A percentile compares a stretch with the other conserved stretches of the same genome.
Conservation (phyloP, 345 rosid species). For the Barbarea vulgaris region DNA sequence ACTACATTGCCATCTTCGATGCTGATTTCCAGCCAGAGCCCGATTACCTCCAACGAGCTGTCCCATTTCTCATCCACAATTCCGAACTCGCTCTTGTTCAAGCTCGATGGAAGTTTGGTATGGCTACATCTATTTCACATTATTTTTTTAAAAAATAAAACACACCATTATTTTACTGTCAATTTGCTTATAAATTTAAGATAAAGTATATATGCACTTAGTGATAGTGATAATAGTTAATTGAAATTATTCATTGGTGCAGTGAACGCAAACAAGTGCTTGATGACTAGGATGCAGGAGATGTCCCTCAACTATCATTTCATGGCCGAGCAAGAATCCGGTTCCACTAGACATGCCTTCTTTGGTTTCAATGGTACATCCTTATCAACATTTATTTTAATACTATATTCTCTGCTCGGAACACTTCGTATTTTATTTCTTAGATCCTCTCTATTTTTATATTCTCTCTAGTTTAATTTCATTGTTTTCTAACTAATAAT, state of each 20-base stretch:
- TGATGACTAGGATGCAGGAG: slow-evolving; percentile 49
- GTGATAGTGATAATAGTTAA: not conserved
- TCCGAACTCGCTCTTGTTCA: slow-evolving; percentile 56
- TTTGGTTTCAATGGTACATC: slow-evolving; percentile 45
- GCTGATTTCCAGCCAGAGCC: slow-evolving; percentile 66
- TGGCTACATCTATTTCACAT: slow-evolving; percentile 5
- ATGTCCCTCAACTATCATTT: slow-evolving; percentile 49
- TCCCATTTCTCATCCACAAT: slow-evolving; percentile 52
- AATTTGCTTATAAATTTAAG: too few relatives aligned
- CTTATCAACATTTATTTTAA: not conserved
- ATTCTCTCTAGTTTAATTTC: not conserved
- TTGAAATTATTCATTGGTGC: slow-evolving; percentile 1
- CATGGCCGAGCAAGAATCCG: slow-evolving; percentile 46
- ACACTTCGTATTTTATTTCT: not conserved
- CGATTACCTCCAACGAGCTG: slow-evolving; percentile 47
- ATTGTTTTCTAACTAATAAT: not conserved
- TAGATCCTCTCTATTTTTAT: not conserved
- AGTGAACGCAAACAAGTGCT: slow-evolving; percentile 47
- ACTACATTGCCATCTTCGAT: slow-evolving; percentile 53
- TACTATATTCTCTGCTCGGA: slow-evolving; percentile 14
- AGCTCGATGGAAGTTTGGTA: slow-evolving; percentile 63
- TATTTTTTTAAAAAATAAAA: not conserved
- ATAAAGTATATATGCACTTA: not conserved
- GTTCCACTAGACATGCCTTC: slow-evolving; percentile 45
- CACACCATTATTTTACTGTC: not conserved